phyloP scores from a whole-genome alignment of 2,329 filamentous ascomycete genomes.

The Fusarium dlaminii region DNA sequence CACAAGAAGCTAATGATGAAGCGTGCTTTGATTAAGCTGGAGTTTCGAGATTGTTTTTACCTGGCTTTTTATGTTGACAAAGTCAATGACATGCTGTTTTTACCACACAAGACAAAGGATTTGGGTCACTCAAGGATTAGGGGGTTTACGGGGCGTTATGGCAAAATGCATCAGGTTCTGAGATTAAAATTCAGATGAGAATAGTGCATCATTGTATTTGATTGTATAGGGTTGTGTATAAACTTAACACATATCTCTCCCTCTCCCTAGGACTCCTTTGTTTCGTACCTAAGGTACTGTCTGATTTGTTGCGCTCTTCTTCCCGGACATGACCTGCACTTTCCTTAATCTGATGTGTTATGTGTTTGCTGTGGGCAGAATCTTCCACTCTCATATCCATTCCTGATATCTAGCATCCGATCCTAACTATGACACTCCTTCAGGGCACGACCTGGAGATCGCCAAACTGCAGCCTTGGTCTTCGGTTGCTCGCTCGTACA shows the following conservation, averaged over 20 bases:
- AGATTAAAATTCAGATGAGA: constrained; percentile 37
- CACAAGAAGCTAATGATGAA: constrained; percentile 31
- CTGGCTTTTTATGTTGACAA: constrained; percentile 23
- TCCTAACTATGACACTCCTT: not conserved
- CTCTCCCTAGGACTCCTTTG: not conserved
- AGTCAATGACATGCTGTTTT: constrained; percentile 25
- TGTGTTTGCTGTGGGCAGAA: not conserved
- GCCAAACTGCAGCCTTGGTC: not conserved
- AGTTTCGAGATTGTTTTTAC: constrained; percentile 44
- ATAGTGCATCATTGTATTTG: constrained; percentile 30
- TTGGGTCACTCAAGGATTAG: constrained; percentile 22
- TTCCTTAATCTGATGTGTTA: not conserved
- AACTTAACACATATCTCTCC: not conserved
- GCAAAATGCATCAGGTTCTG: constrained; percentile 38
- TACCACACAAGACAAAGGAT: constrained; percentile 25
- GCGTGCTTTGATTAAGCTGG: constrained; percentile 39
- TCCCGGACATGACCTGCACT: not conserved
- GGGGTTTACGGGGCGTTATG: constrained; percentile 37
- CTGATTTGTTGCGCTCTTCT: not conserved
- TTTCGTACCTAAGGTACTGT: not conserved
- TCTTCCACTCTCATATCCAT: not conserved
- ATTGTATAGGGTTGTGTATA: constrained; percentile 18
- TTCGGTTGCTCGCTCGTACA: not conserved
- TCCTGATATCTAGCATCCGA: not conserved
- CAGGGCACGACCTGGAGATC: no score